Conservation (phyloP, 2,329 filamentous ascomycete genomes). For the Trichoderma sp. region DNA sequence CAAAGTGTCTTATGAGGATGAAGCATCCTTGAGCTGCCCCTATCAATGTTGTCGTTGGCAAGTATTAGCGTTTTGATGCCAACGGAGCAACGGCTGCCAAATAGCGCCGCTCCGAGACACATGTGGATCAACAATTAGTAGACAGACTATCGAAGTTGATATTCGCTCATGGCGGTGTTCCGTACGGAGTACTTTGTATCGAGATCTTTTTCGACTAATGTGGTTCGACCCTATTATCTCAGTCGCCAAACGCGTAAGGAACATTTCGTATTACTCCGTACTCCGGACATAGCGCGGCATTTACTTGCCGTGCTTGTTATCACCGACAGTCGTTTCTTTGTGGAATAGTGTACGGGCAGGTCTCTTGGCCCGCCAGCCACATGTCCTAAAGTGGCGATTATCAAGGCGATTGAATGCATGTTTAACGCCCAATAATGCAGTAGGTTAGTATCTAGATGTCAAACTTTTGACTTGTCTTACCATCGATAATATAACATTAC, state of each 20-base stretch:
- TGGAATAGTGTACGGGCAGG: not conserved
- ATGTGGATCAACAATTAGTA: not conserved
- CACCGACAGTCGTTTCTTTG: not conserved
- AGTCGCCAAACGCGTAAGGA: constrained; percentile 3
- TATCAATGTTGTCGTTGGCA: not conserved
- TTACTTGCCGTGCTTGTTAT: not conserved
- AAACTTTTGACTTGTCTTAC: not conserved
- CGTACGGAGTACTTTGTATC: not conserved
- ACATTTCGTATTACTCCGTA: constrained; percentile 1
- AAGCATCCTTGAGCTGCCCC: not conserved
- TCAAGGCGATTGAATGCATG: not conserved
- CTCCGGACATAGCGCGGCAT: not conserved
- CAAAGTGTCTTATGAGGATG: not conserved
- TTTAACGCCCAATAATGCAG: not conserved
- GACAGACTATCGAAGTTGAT: not conserved
- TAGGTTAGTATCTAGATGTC: not conserved
- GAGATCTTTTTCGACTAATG: not conserved
- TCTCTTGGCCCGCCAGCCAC: constrained; percentile 1
- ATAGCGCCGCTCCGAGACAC: not conserved
- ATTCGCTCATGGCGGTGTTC: not conserved
- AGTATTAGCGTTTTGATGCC: not conserved
- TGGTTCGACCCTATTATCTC: not conserved
- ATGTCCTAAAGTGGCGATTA: not conserved
- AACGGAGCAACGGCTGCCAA: not conserved
- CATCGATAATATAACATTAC: not conserved